phyloP scores from a whole-genome alignment of 2,329 filamentous ascomycete species.

The Aspergillus sp. region DNA sequence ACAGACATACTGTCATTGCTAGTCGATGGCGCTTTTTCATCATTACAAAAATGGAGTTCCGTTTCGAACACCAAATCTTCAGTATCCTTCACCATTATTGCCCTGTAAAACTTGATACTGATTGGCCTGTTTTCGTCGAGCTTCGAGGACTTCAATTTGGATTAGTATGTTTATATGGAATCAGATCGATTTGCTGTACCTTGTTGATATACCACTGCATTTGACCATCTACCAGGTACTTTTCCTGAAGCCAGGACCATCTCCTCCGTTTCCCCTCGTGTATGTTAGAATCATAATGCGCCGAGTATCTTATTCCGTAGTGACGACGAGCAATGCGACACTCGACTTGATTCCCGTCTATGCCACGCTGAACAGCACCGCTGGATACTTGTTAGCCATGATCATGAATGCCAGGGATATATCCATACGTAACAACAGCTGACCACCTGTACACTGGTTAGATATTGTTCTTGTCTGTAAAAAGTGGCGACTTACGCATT shows the following conservation, averaged over 20 bases:
- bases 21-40: no score
- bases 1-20: no score
- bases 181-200: conserved; percentile 4
- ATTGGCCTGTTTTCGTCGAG: background rate
- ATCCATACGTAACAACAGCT: conserved; percentile 18
- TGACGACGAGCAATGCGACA: conserved; percentile 14
- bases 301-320: conserved; percentile 1
- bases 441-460: conserved; percentile 17
- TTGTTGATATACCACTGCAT: conserved; percentile 21
- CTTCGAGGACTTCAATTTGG: background rate
- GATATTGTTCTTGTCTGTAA: no score
- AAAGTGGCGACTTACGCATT: conserved; percentile 26
- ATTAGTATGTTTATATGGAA: background rate
- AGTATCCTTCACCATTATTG: no score
- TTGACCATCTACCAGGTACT: background rate
- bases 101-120: background rate
- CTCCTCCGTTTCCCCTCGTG: background rate
- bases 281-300: fast-evolving
- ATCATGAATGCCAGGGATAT: background rate
- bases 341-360: conserved; percentile 18
- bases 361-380: conserved; percentile 19
- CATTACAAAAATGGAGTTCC: no score
- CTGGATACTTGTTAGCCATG: conserved; percentile 1
- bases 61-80: no score
- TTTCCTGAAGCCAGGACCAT: conserved; percentile 9